These are phyloP conservation scores for Suillus occidentalis DNA, from an alignment of 768 basidiomycete species.

Conservation along the genomic window DNA sequence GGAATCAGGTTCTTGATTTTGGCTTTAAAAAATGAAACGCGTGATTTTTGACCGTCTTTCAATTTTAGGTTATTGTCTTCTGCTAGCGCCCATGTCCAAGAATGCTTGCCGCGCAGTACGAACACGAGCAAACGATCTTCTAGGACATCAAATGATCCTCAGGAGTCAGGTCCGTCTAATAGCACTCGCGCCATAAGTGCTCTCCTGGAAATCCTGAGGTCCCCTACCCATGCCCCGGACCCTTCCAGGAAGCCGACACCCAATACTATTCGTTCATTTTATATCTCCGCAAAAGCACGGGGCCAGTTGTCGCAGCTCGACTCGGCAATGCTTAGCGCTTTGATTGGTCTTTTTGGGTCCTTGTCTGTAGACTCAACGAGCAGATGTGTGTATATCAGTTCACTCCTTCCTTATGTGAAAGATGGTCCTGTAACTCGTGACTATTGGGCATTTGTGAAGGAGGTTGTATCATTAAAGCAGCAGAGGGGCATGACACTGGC, in stretches of 20 bases:
- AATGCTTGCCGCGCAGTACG: neutral
- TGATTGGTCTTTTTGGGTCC: conserved; percentile 52
- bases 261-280: conserved; percentile 40
- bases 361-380: conserved; percentile 38
- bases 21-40: neutral
- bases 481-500: conserved; percentile 31
- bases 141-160: neutral
- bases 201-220: neutral
- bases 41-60: neutral
- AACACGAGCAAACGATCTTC: neutral
- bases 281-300: conserved; percentile 35
- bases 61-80: neutral
- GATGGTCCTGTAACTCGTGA: conserved; percentile 18
- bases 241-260: conserved; percentile 20
- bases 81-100: conserved; percentile 3
- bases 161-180: neutral
- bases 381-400: conserved; percentile 26
- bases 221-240: neutral
- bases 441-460: conserved; percentile 52
- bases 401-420: conserved; percentile 31
- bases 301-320: conserved; percentile 36
- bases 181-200: conserved; percentile 4
- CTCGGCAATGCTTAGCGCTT: conserved; percentile 36
- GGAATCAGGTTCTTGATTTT: neutral
- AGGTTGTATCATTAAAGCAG: conserved; percentile 47